Conservation (phyloP, 257 asterid genomes). For the Przewalskia tangutica region DNA sequence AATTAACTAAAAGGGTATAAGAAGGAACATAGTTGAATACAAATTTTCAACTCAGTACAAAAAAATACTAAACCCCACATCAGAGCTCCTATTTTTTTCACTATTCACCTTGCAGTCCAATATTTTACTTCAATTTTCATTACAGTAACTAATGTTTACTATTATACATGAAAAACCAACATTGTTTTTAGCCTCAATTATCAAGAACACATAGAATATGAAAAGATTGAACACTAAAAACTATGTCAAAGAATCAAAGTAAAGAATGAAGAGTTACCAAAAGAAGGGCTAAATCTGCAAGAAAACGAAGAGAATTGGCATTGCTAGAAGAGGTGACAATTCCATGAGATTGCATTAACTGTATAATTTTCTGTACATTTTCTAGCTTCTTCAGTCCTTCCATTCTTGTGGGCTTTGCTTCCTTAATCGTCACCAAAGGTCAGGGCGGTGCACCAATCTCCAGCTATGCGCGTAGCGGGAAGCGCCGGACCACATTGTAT, state of each 20-base stretch:
- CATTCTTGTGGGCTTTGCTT: constrained; percentile 20
- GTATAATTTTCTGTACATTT: constrained; percentile 44
- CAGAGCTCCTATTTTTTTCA: not conserved
- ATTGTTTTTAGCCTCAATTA: not conserved
- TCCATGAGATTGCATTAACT: constrained; percentile 40
- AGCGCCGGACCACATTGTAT: too few species aligned
- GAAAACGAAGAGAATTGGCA: constrained; percentile 51
- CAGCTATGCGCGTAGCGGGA: too few species aligned
- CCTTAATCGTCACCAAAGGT: not conserved
- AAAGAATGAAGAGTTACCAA: constrained; percentile 26
- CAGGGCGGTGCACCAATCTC: too few species aligned
- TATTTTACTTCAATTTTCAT: too few species aligned
- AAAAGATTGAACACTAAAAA: not conserved
- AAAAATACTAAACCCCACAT: not conserved
- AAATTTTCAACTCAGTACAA: not conserved
- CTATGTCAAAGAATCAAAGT: too few species aligned
- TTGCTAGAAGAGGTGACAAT: constrained; percentile 22
- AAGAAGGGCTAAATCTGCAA: constrained; percentile 50
- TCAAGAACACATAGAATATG: not conserved
- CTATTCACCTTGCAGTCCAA: not conserved
- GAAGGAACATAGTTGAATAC: not conserved
- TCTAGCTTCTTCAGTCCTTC: constrained; percentile 68
- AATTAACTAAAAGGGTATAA: not conserved
- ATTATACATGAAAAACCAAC: not conserved
- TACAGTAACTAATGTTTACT: not conserved